Percentiles rank a stretch among this genome's conserved stretches.
Conservation (phyloP, 371 early-diverging fungal species). For the Catenaria anguillulae region DNA sequence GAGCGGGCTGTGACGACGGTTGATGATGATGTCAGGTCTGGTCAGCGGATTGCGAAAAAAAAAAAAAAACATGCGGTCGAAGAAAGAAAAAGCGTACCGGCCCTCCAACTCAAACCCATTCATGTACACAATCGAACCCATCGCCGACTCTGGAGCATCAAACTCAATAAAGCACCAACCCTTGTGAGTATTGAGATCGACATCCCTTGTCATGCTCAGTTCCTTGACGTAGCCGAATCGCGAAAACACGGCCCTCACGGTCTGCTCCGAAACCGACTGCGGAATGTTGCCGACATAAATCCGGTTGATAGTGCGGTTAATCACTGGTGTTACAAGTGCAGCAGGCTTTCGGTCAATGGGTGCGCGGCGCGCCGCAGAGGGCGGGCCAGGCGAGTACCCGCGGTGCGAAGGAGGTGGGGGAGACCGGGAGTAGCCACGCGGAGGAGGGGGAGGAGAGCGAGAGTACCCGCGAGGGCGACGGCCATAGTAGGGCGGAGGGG, state of each 20-base stretch:
- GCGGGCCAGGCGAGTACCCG: neutral
- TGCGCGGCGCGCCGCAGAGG: neutral
- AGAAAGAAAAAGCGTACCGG: slow-evolving; percentile 15
- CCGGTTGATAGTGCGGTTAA: slow-evolving; percentile 17
- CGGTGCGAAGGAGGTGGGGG: neutral
- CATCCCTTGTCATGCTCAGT: slow-evolving; percentile 55
- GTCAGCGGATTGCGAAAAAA: too few species aligned
- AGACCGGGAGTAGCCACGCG: neutral
- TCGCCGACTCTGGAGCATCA: slow-evolving; percentile 64
- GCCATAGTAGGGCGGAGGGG: slow-evolving; percentile 2
- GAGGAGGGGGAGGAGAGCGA: neutral
- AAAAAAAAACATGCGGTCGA: neutral
- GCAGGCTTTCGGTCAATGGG: neutral
- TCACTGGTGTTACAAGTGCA: slow-evolving; percentile 4
- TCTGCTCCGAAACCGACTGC: slow-evolving; percentile 56
- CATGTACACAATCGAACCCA: slow-evolving; percentile 48
- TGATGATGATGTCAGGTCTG: too few species aligned
- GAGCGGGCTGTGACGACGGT: neutral
- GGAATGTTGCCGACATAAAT: slow-evolving; percentile 70
- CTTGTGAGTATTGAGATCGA: slow-evolving; percentile 54
- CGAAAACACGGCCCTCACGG: slow-evolving; percentile 50
- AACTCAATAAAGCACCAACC: slow-evolving; percentile 79
- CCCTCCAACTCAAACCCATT: slow-evolving; percentile 48
- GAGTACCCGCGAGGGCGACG: neutral
- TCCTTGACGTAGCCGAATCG: slow-evolving; percentile 57